Percentiles rank a stretch among this genome's conserved stretches.
Conservation (phyloP, 345 rosid species). For the Odontarrhena argentea region DNA sequence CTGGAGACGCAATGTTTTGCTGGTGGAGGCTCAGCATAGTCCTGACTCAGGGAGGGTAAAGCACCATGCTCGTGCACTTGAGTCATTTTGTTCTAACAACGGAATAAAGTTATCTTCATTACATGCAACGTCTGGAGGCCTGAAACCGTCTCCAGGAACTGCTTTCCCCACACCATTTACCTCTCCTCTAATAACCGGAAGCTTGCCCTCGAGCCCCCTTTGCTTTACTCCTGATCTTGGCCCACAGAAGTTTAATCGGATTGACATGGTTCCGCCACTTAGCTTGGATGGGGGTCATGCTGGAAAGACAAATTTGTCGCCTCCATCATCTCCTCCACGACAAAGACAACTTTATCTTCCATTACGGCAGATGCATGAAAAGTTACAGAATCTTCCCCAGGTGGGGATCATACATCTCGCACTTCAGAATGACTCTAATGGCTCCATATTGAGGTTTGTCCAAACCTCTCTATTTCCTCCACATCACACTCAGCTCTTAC, state of each 20-base stretch:
- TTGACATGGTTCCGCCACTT: slow-evolving; percentile 90
- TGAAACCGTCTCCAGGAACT: slow-evolving; percentile 57
- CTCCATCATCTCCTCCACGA: slow-evolving; percentile 73
- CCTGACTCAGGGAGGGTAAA: slow-evolving; percentile 79
- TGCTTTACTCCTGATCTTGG: slow-evolving; percentile 82
- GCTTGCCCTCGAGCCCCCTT: slow-evolving; percentile 91
- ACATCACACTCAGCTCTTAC: background rate
- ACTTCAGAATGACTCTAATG: slow-evolving; percentile 80
- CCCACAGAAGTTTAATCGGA: slow-evolving; percentile 67
- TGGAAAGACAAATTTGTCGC: slow-evolving; percentile 62
- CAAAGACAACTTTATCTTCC: slow-evolving; percentile 74
- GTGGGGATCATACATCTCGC: slow-evolving; percentile 92
- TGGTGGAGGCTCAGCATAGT: slow-evolving; percentile 90
- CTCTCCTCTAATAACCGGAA: slow-evolving; percentile 88
- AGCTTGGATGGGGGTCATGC: slow-evolving; percentile 81
- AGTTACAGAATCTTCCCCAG: slow-evolving; percentile 87
- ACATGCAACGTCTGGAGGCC: slow-evolving; percentile 57
- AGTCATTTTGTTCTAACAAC: slow-evolving; percentile 71
- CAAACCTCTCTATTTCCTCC: slow-evolving; percentile 25
- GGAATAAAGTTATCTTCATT: slow-evolving; percentile 71
- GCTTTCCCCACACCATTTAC: slow-evolving; percentile 81
- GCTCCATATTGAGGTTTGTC: slow-evolving; percentile 79
- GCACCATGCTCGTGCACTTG: slow-evolving; percentile 91
- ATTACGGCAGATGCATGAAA: slow-evolving; percentile 77
- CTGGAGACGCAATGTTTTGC: slow-evolving; percentile 93